Percentiles rank a stretch among this genome's conserved stretches.
phyloP scores from a whole-genome alignment of 257 asterid species.

The Petunia secreta region DNA sequence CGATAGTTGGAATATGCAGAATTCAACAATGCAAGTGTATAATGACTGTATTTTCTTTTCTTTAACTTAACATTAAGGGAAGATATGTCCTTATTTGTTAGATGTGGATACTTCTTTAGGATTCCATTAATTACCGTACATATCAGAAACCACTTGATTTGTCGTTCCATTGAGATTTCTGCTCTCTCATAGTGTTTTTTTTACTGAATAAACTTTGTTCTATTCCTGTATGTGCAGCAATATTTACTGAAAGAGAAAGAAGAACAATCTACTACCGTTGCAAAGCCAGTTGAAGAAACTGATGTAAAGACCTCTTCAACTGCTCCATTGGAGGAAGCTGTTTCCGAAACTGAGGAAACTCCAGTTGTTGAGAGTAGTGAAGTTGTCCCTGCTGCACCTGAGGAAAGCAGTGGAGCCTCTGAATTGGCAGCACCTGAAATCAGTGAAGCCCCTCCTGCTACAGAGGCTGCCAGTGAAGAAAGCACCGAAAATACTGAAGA shows the following conservation, averaged over 20 bases:
- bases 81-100: no score
- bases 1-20: no score
- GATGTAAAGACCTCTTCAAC: conserved; percentile 46
- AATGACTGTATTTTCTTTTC: no score
- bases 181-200: not conserved
- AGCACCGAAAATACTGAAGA: conserved; percentile 49
- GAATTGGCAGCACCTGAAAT: conserved; percentile 40
- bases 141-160: not conserved
- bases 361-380: conserved; percentile 49
- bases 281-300: conserved; percentile 50
- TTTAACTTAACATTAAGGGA: no score
- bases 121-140: no score
- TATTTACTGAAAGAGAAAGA: conserved; percentile 70
- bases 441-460: conserved; percentile 49
- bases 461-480: conserved; percentile 52
- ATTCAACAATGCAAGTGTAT: no score
- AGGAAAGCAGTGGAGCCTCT: conserved; percentile 44
- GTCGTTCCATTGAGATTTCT: not conserved
- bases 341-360: conserved; percentile 45
- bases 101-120: no score
- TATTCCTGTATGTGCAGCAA: conserved; percentile 49
- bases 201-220: not conserved
- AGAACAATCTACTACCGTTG: conserved; percentile 34
- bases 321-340: conserved; percentile 45
- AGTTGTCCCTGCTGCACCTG: conserved; percentile 42